These are phyloP conservation scores for Penicillium angulare DNA, from an alignment of 495 filamentous ascomycete species.

Conservation along the genomic window DNA sequence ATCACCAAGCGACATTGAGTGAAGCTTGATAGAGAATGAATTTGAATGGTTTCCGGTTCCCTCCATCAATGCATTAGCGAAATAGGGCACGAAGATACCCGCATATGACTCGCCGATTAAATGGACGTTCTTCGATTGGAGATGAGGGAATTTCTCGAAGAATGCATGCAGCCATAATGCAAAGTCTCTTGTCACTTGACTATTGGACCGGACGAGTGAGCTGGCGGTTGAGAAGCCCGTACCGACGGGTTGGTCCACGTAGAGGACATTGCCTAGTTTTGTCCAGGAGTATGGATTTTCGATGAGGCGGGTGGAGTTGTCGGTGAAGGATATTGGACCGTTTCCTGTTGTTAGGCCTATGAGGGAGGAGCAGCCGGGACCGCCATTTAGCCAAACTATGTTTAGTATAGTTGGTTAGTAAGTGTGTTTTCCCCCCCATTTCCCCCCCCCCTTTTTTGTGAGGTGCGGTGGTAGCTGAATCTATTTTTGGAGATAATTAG, in stretches of 20 bases:
- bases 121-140: constrained; percentile 35
- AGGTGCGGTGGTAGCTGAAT: too few species aligned
- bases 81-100: constrained; percentile 43
- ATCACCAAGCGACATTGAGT: constrained; percentile 36
- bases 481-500: too few species aligned
- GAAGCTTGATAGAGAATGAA: constrained; percentile 29
- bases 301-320: constrained; percentile 24
- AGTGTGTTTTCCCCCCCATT: too few species aligned
- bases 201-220: constrained; percentile 23
- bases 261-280: constrained; percentile 38
- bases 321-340: constrained; percentile 28
- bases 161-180: constrained; percentile 36
- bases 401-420: background rate
- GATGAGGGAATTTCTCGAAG: constrained; percentile 30
- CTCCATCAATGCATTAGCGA: constrained; percentile 33
- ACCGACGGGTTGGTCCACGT: constrained; percentile 44
- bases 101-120: constrained; percentile 44
- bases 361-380: constrained; percentile 66
- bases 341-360: constrained; percentile 52
- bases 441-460: too few species aligned
- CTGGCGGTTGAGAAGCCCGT: constrained; percentile 38
- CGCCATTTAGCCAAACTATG: constrained; percentile 67
- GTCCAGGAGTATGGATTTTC: constrained; percentile 41
- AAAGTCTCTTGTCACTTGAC: constrained; percentile 33
- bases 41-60: too few species aligned